Evolutionary conservation across 2,329 filamentous ascomycete genomes (phyloP).

Genomic region (Microsporum ferrugineum): DNA sequence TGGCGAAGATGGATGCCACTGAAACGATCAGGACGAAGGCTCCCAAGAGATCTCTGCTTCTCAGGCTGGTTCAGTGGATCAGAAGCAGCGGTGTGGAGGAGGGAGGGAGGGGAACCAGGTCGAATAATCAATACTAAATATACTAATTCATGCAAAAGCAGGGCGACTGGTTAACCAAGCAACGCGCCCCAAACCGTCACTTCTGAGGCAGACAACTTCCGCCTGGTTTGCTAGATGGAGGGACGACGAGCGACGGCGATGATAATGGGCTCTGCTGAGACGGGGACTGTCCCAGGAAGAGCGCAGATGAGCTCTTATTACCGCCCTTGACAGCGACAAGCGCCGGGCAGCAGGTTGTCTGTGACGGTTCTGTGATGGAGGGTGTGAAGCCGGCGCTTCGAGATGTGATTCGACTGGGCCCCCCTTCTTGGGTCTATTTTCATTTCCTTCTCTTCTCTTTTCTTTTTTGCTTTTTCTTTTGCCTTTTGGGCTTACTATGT

Average conservation of each 20-base stretch:
- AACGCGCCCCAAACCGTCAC: not conserved
- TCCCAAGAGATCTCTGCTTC: no score
- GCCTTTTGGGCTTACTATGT: no score
- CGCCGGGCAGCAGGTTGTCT: not conserved
- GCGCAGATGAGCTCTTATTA: not conserved
- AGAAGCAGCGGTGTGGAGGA: not conserved
- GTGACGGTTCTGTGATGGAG: not conserved
- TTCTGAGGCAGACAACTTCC: not conserved
- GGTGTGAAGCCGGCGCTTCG: not conserved
- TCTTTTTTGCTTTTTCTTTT: no score
- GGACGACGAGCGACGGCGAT: not conserved
- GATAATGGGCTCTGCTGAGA: not conserved
- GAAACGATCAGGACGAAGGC: no score
- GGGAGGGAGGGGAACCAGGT: not conserved
- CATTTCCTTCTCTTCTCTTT: not conserved
- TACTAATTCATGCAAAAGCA: not conserved
- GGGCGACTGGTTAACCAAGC: slow-evolving; percentile 1
- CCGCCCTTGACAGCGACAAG: slow-evolving; percentile 2
- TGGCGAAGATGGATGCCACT: not conserved
- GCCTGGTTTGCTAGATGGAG: not conserved
- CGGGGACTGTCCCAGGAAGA: not conserved
- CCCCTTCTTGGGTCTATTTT: not conserved
- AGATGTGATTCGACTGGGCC: slow-evolving; percentile 1
- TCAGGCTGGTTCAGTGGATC: not conserved
- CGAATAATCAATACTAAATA: not conserved